phyloP scores from a whole-genome alignment of 2,329 filamentous ascomycete genomes.

The Fonsecaea pugnacius region DNA sequence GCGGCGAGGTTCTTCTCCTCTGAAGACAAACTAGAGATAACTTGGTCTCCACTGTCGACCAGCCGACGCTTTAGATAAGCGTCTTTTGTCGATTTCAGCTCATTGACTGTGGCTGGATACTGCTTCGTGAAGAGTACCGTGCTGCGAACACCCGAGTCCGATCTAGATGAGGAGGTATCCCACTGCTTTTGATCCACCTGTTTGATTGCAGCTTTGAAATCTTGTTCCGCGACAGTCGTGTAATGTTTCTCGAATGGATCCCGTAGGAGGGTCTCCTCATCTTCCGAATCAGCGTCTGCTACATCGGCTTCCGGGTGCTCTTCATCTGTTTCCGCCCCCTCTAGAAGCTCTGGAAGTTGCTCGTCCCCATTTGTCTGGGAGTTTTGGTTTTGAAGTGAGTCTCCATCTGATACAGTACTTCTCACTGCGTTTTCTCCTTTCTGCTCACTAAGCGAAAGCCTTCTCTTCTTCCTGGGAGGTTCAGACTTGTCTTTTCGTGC shows the following conservation, averaged over 20 bases:
- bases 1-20: slow-evolving; percentile 70
- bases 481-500: slow-evolving; percentile 47
- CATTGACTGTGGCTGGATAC: neutral
- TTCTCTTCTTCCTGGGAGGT: slow-evolving; percentile 59
- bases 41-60: slow-evolving; percentile 57
- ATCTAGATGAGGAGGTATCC: slow-evolving; percentile 47
- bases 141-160: slow-evolving; percentile 37
- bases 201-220: slow-evolving; percentile 63
- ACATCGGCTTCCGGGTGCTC: slow-evolving; percentile 48
- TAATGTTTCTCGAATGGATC: slow-evolving; percentile 87
- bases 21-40: slow-evolving; percentile 58
- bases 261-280: slow-evolving; percentile 57
- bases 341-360: slow-evolving; percentile 34
- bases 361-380: slow-evolving; percentile 25
- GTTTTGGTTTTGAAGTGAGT: slow-evolving; percentile 31
- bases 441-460: slow-evolving; percentile 48
- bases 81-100: slow-evolving; percentile 22
- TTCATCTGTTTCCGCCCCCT: slow-evolving; percentile 38
- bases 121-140: slow-evolving; percentile 16
- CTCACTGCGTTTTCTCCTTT: neutral
- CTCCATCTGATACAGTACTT: slow-evolving; percentile 20
- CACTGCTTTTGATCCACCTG: slow-evolving; percentile 55
- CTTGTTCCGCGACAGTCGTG: slow-evolving; percentile 56
- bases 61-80: slow-evolving; percentile 72
- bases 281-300: slow-evolving; percentile 39